Percentiles rank a stretch among this genome's conserved stretches.
Conservation (phyloP, 1,284 basidiomycete genomes). For the Trametes versicolor region DNA sequence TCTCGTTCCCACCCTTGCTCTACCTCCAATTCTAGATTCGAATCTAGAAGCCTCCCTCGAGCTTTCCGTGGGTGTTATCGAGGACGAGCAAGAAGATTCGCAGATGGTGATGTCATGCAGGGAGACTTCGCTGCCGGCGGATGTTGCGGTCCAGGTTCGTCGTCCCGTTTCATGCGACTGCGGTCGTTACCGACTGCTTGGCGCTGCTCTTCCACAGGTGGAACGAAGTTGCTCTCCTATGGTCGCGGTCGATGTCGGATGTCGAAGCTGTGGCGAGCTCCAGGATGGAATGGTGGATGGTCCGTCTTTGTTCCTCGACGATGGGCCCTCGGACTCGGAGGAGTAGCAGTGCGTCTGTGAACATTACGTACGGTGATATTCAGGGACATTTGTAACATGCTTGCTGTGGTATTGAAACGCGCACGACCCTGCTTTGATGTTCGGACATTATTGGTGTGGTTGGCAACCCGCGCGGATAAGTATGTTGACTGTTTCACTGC, state of each 20-base stretch:
- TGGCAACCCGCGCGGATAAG: too few relatives aligned
- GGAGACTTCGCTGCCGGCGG: too few relatives aligned
- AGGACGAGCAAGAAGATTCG: not conserved
- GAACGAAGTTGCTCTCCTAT: not conserved
- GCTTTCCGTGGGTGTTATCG: not conserved
- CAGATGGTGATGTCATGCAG: not conserved
- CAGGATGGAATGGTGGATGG: slow-evolving; percentile 27
- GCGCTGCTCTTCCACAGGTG: not conserved
- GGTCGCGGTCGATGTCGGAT: not conserved
- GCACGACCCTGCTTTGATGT: too few relatives aligned
- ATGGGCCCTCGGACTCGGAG: slow-evolving; percentile 19
- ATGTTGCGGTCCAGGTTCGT: not conserved
- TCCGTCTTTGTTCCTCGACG: slow-evolving; percentile 35
- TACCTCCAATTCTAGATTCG: too few relatives aligned
- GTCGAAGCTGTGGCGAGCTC: not conserved
- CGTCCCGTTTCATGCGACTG: not conserved
- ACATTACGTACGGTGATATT: not conserved
- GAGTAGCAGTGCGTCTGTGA: not conserved
- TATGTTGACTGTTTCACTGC: too few relatives aligned
- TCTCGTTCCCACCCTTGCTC: too few relatives aligned
- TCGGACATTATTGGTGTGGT: too few relatives aligned
- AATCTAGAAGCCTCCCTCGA: too few relatives aligned
- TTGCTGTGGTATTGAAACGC: not conserved
- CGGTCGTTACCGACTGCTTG: not conserved
- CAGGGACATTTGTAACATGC: not conserved